These are phyloP conservation scores for Naganishia vaughanmartiniae DNA, from an alignment of 768 basidiomycete genomes.

Conservation along the genomic window DNA sequence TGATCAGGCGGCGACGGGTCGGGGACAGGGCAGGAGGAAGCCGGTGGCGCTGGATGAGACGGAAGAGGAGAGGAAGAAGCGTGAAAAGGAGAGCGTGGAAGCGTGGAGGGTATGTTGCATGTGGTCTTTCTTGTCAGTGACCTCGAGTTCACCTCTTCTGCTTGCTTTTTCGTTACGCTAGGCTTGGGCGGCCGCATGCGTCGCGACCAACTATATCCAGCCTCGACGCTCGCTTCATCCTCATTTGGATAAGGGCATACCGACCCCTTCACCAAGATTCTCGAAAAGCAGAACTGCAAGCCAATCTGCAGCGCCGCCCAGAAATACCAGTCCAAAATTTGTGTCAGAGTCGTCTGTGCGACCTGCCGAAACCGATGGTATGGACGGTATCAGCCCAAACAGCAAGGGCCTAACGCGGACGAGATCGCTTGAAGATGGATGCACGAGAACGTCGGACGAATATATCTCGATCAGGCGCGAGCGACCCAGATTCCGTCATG, in stretches of 20 bases:
- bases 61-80: constrained; percentile 24
- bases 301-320: not conserved
- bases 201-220: constrained; percentile 15
- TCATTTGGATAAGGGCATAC: not conserved
- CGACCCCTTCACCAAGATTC: not conserved
- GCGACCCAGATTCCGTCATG: not conserved
- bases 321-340: constrained; percentile 4
- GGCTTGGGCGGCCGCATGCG: constrained; percentile 30
- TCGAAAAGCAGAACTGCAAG: too few relatives aligned
- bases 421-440: not conserved
- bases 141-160: not conserved
- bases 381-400: not conserved
- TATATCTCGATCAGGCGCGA: not conserved
- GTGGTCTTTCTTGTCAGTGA: not conserved
- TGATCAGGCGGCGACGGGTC: not conserved
- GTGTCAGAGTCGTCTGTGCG: not conserved
- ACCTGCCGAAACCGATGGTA: too few relatives aligned
- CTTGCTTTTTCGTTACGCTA: not conserved
- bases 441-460: not conserved
- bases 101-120: constrained; percentile 26
- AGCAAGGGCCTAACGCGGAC: not conserved
- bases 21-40: not conserved
- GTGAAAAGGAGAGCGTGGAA: constrained; percentile 26
- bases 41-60: constrained; percentile 12
- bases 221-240: not conserved